Percentiles rank a stretch among this genome's conserved stretches.
Evolutionary conservation across 2,329 filamentous ascomycete species (phyloP).

Genomic region (Colletotrichum shisoi): DNA sequence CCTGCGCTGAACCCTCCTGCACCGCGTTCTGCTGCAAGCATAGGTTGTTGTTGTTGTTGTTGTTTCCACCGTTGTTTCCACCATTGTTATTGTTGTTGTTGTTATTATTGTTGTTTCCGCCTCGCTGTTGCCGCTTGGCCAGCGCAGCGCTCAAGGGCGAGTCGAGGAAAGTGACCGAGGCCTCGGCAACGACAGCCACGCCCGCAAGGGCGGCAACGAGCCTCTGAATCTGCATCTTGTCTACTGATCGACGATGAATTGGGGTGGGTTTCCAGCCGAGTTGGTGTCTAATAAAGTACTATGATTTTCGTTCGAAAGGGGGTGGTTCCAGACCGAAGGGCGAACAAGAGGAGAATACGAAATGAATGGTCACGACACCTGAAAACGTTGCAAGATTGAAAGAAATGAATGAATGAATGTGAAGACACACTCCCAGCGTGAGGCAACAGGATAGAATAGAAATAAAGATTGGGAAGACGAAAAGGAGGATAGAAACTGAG

Average conservation of each 20-base stretch:
- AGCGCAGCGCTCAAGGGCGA: slow-evolving; percentile 51
- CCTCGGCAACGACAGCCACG: slow-evolving; percentile 57
- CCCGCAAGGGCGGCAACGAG: slow-evolving; percentile 58
- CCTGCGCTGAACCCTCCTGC: slow-evolving; percentile 59
- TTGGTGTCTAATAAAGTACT: slow-evolving; percentile 39
- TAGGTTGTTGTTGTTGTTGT: slow-evolving; percentile 39
- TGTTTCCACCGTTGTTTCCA: slow-evolving; percentile 37
- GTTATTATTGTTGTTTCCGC: slow-evolving; percentile 40
- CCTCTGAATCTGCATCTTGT: slow-evolving; percentile 63
- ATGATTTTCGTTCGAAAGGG: slow-evolving; percentile 42
- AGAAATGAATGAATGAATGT: slow-evolving; percentile 57
- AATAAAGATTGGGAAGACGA: slow-evolving; percentile 41
- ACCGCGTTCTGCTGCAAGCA: slow-evolving; percentile 48
- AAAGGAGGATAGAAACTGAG: slow-evolving; percentile 44
- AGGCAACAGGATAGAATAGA: slow-evolving; percentile 45
- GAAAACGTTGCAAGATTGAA: slow-evolving; percentile 47
- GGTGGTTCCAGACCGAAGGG: slow-evolving; percentile 61
- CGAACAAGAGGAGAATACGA: slow-evolving; percentile 49
- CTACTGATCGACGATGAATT: slow-evolving; percentile 14
- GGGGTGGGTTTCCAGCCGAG: slow-evolving; percentile 38
- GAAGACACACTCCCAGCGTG: slow-evolving; percentile 61
- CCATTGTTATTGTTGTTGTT: slow-evolving; percentile 42
- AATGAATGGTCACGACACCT: slow-evolving; percentile 57
- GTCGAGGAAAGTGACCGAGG: slow-evolving; percentile 52
- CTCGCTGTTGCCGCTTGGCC: slow-evolving; percentile 52